A percentile compares a stretch with the other conserved stretches of the same genome.
These are phyloP conservation scores for Neurospora tetrasperma DNA, from an alignment of 495 filamentous ascomycete species.

Conservation along the genomic window DNA sequence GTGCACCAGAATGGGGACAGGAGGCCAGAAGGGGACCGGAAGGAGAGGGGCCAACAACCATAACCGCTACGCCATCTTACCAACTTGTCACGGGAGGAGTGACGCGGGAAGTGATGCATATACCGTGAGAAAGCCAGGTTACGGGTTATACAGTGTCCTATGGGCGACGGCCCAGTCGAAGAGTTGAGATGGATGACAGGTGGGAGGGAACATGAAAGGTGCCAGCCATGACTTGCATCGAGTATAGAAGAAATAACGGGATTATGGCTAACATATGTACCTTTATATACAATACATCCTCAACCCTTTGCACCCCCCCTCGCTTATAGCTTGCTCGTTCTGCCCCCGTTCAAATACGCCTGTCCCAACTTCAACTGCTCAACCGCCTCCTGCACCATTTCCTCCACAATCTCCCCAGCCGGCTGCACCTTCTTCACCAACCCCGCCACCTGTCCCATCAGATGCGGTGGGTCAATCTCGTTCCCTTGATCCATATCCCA, in stretches of 20 bases:
- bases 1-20: background rate
- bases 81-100: background rate
- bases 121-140: background rate
- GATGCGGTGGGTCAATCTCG: conserved; percentile 70
- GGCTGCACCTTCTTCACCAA: conserved; percentile 64
- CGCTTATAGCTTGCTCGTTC: conserved; percentile 30
- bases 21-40: background rate
- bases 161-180: background rate
- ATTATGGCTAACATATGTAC: background rate
- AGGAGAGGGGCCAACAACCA: background rate
- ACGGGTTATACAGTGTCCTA: background rate
- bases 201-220: background rate
- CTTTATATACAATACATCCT: background rate
- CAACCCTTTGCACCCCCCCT: background rate
- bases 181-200: background rate
- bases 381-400: conserved; percentile 78
- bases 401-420: conserved; percentile 67
- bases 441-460: conserved; percentile 93
- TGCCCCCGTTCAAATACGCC: conserved; percentile 31
- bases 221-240: background rate
- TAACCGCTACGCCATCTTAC: background rate
- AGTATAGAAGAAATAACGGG: background rate
- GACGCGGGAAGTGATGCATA: background rate
- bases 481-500: conserved; percentile 65
- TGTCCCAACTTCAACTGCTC: conserved; percentile 50